Conservation (phyloP, 1,284 basidiomycete species). For the Leccinum cinnamomeum region DNA sequence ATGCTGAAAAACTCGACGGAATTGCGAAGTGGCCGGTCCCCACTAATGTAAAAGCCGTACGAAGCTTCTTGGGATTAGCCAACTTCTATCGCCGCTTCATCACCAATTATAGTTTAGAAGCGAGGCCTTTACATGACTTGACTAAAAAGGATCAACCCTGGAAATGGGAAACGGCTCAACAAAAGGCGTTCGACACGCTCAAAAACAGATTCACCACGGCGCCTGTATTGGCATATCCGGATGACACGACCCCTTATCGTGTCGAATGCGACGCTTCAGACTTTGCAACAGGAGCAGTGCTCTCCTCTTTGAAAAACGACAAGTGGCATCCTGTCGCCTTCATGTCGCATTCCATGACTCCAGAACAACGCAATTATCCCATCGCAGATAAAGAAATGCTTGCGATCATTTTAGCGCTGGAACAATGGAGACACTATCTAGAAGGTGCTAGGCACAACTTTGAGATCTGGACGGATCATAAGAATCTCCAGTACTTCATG, state of each 20-base stretch:
- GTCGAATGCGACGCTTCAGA: rapidly evolving
- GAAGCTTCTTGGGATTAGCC: no score
- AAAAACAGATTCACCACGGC: no score
- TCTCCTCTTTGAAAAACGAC: rapidly evolving
- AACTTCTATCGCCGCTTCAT: no score
- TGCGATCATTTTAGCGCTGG: rapidly evolving
- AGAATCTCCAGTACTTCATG: no score
- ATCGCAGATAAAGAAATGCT: no score
- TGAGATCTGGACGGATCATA: no score
- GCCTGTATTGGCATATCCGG: rapidly evolving
- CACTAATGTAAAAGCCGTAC: no score
- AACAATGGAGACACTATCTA: rapidly evolving
- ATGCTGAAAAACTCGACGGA: rapidly evolving
- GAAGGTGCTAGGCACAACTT: no score
- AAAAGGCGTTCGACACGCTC: rapidly evolving
- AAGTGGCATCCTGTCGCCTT: no score
- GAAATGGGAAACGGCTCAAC: no score
- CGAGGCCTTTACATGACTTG: rapidly evolving
- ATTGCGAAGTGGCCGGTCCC: no score
- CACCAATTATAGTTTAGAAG: rapidly evolving
- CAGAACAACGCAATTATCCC: rapidly evolving
- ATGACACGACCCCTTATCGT: rapidly evolving
- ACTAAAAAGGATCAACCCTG: no score
- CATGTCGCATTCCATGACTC: rapidly evolving
- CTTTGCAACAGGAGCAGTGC: rapidly evolving